A percentile compares a stretch with the other conserved stretches of the same genome.
phyloP scores from a whole-genome alignment of 129 eudicot genomes.

The Centaurea solstitialis region DNA sequence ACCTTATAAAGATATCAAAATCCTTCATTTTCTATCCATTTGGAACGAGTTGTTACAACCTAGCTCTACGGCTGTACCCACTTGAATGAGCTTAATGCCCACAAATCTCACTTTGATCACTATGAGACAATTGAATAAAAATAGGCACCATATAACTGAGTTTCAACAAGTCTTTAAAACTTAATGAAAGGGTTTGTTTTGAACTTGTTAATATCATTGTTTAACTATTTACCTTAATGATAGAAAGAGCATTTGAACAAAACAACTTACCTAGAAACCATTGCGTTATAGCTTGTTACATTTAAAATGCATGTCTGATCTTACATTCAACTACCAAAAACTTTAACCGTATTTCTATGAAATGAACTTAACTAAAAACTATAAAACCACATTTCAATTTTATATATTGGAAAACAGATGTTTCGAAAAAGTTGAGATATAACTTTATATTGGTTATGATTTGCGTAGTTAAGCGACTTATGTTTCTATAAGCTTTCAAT shows the following conservation, averaged over 20 bases:
- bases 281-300: background rate
- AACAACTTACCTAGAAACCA: background rate
- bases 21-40: background rate
- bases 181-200: background rate
- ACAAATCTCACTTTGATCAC: background rate
- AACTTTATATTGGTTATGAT: background rate
- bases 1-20: no score
- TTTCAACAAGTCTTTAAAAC: background rate
- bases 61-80: no score
- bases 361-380: background rate
- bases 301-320: background rate
- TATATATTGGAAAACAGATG: background rate
- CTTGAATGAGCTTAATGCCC: background rate
- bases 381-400: background rate
- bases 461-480: background rate
- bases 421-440: background rate
- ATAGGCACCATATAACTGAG: background rate
- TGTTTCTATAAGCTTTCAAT: background rate
- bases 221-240: background rate
- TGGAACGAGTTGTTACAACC: background rate
- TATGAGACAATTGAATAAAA: background rate
- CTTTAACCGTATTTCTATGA: no score
- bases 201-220: background rate
- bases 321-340: background rate
- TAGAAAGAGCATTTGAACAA: background rate